A percentile compares a stretch with the other conserved stretches of the same genome.
Conservation (phyloP, 176 grass and related monocot species). For the Musa acuminata region DNA sequence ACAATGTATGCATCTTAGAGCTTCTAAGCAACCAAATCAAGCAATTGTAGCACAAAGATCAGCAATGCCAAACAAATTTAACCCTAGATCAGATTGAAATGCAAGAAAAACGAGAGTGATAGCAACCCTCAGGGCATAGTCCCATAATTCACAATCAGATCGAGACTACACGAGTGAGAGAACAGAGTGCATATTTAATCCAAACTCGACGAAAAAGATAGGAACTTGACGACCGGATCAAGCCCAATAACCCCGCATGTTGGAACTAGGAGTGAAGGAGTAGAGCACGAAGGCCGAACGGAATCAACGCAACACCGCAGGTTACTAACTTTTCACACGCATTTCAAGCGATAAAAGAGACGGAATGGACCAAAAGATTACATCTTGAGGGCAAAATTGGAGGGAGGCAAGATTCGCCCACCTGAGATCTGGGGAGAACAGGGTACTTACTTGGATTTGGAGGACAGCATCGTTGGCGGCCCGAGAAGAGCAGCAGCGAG, state of each 20-base stretch:
- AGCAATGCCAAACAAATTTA: constrained; percentile 3
- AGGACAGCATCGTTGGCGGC: constrained; percentile 44
- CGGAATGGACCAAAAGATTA: not conserved
- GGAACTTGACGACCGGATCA: not conserved
- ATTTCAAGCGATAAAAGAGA: not conserved
- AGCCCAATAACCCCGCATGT: not conserved
- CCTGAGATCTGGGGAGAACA: not conserved
- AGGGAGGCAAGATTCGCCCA: too few relatives aligned
- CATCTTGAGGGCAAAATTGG: constrained; percentile 5
- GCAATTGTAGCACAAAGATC: constrained; percentile 16
- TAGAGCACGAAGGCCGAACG: not conserved
- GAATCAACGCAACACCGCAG: not conserved
- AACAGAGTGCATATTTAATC: not conserved
- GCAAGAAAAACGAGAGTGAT: not conserved
- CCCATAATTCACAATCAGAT: not conserved
- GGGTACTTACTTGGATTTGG: constrained; percentile 39
- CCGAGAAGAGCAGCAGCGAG: not conserved
- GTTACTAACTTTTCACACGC: not conserved
- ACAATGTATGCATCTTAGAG: constrained; percentile 23
- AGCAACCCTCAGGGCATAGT: not conserved
- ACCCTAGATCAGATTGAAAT: not conserved
- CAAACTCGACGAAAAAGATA: not conserved
- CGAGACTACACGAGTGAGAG: too few relatives aligned
- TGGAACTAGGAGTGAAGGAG: not conserved
- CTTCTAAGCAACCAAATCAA: constrained; percentile 1